A percentile compares a stretch with the other conserved stretches of the same genome.
Evolutionary conservation across 306 rosid genomes (phyloP).

Genomic region (Comarum palustre): DNA sequence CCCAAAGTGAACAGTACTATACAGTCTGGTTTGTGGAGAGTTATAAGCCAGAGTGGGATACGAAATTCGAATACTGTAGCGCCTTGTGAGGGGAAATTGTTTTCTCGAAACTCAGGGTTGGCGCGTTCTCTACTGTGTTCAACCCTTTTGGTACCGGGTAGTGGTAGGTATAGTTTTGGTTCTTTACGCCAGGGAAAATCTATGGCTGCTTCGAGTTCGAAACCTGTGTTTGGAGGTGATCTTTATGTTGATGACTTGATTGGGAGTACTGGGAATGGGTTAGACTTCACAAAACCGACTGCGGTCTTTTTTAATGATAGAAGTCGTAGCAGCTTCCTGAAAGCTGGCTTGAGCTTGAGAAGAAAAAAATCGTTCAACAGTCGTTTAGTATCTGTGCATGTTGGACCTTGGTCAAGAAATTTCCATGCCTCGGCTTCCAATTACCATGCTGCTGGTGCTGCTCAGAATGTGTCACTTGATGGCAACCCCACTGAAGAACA

Average conservation of each 20-base stretch:
- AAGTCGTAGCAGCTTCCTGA: conserved; percentile 34
- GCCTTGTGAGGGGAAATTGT: conserved; percentile 31
- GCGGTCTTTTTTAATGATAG: conserved; percentile 49
- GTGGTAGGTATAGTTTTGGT: conserved; percentile 18
- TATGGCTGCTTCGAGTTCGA: conserved; percentile 67
- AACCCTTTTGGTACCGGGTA: conserved; percentile 23
- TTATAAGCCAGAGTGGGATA: conserved; percentile 32
- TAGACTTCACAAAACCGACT: conserved; percentile 45
- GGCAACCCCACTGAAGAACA: conserved; percentile 48
- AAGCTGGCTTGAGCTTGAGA: conserved; percentile 49
- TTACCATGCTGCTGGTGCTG: conserved; percentile 52
- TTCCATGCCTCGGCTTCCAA: conserved; percentile 30
- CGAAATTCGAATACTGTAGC: conserved; percentile 21
- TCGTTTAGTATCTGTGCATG: conserved; percentile 30
- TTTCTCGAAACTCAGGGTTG: conserved; percentile 31
- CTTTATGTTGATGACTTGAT: conserved; percentile 53
- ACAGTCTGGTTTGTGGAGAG: conserved; percentile 37
- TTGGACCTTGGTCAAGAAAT: conserved; percentile 44
- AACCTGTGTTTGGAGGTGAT: conserved; percentile 66
- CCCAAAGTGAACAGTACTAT: conserved; percentile 52
- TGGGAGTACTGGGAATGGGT: conserved; percentile 36
- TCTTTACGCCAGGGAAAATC: conserved; percentile 27
- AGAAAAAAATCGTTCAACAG: conserved; percentile 39
- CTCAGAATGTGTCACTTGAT: conserved; percentile 57
- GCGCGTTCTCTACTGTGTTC: conserved; percentile 39